phyloP scores from a whole-genome alignment of 1,139 yeast species.

The Tardiomyces digboiensis region DNA sequence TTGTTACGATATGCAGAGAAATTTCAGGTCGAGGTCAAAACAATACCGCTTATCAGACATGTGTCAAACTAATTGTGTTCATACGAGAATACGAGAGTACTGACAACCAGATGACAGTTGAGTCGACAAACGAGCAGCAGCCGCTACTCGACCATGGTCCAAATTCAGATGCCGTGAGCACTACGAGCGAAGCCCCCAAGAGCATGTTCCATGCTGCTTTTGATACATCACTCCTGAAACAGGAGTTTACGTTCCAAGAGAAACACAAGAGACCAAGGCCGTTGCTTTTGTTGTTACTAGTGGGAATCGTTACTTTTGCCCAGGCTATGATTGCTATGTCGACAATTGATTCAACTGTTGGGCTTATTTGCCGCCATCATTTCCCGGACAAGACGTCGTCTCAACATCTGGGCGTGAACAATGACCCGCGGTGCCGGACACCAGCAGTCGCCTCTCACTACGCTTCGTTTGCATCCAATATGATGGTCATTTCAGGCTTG shows the following conservation, averaged over 20 bases:
- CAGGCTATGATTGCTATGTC: constrained; percentile 5
- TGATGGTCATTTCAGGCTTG: constrained; percentile 5
- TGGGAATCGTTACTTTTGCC: background rate
- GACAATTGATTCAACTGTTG: constrained; percentile 7
- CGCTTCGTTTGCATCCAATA: background rate
- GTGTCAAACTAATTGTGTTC: too few species aligned
- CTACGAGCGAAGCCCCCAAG: background rate
- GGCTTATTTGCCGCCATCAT: constrained; percentile 7
- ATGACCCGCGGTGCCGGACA: background rate
- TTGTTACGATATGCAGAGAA: too few species aligned
- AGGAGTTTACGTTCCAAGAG: background rate
- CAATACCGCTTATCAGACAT: too few species aligned
- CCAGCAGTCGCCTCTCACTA: background rate
- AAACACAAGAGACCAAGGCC: background rate
- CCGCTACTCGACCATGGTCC: background rate
- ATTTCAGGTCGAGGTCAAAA: too few species aligned
- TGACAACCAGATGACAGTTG: background rate
- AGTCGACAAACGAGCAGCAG: background rate
- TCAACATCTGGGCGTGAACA: background rate
- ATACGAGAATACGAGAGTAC: too few species aligned
- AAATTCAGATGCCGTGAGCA: background rate
- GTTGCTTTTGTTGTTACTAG: background rate
- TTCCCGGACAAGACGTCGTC: constrained; percentile 6
- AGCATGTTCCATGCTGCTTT: background rate
- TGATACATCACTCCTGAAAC: background rate